Evolutionary conservation across 257 asterid species (phyloP).

Genomic region (Salvia miltiorrhiza): DNA sequence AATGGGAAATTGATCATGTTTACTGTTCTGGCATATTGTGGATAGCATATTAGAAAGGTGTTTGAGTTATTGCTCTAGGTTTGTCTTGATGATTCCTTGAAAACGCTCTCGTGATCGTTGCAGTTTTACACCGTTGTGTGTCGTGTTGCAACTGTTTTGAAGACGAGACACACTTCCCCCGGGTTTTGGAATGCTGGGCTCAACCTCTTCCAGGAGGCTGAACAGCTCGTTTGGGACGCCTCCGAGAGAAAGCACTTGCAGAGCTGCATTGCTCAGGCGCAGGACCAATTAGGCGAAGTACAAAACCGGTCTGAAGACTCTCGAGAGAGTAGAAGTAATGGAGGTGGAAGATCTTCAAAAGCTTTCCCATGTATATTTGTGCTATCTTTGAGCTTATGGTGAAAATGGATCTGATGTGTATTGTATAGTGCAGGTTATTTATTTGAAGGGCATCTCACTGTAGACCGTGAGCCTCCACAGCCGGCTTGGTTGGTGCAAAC

Average conservation of each 20-base stretch:
- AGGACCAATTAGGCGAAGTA: slow-evolving; percentile 58
- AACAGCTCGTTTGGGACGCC: slow-evolving; percentile 42
- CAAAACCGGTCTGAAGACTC: slow-evolving; percentile 45
- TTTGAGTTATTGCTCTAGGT: not conserved
- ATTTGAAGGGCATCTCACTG: slow-evolving; percentile 97
- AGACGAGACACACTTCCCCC: slow-evolving; percentile 85
- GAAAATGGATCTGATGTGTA: slow-evolving; percentile 6
- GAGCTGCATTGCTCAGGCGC: slow-evolving; percentile 63
- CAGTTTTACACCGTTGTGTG: slow-evolving; percentile 74
- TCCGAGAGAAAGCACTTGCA: slow-evolving; percentile 65
- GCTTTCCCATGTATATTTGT: not conserved
- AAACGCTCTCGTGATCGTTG: slow-evolving; percentile 12
- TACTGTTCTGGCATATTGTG: not conserved
- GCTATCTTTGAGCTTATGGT: not conserved
- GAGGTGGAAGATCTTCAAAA: slow-evolving; percentile 45
- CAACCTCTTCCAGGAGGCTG: slow-evolving; percentile 68
- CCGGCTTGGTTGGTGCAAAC: slow-evolving; percentile 79
- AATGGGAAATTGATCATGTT: not conserved
- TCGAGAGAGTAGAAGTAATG: slow-evolving; percentile 32
- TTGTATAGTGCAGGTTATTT: slow-evolving; percentile 60
- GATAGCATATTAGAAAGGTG: not conserved
- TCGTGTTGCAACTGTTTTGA: slow-evolving; percentile 82
- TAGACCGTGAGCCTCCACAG: slow-evolving; percentile 92
- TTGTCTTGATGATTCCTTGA: not conserved
- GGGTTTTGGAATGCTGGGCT: slow-evolving; percentile 95